Evolutionary conservation across 2,329 filamentous ascomycete species (phyloP).

Genomic region (Pseudonectria buxi): DNA sequence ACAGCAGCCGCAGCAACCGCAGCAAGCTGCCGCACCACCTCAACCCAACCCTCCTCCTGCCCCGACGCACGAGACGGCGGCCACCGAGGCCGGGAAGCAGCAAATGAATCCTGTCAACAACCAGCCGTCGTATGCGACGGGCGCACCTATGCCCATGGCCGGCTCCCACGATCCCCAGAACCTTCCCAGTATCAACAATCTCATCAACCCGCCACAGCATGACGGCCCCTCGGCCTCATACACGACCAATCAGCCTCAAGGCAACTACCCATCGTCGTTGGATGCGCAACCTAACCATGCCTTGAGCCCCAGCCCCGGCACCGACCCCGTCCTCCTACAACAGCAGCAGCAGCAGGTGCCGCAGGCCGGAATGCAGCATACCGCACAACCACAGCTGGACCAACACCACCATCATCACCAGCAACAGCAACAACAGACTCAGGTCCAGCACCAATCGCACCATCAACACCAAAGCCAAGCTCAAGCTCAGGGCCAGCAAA

Average conservation of each 20-base stretch:
- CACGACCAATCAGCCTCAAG: conserved; percentile 15
- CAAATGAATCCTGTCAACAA: conserved; percentile 24
- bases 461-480: conserved; percentile 22
- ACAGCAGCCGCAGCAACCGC: conserved; percentile 19
- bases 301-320: conserved; percentile 30
- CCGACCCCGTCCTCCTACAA: conserved; percentile 26
- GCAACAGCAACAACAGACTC: conserved; percentile 25
- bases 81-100: conserved; percentile 17
- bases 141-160: conserved; percentile 25
- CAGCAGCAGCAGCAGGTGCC: conserved; percentile 27
- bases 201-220: conserved; percentile 57
- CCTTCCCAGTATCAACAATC: conserved; percentile 73
- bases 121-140: conserved; percentile 18
- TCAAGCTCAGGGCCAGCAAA: conserved; percentile 26
- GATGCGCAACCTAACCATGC: conserved; percentile 18
- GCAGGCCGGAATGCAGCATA: conserved; percentile 6
- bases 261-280: conserved; percentile 23
- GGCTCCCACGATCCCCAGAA: conserved; percentile 53
- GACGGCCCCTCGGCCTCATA: conserved; percentile 34
- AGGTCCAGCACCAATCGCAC: conserved; percentile 21
- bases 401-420: conserved; percentile 18
- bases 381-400: conserved; percentile 17
- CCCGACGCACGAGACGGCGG: conserved; percentile 12
- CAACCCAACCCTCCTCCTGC: conserved; percentile 11
- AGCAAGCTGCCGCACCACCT: conserved; percentile 26